A percentile compares a stretch with the other conserved stretches of the same genome.
These are phyloP conservation scores for Symbiodinium natans DNA, from an alignment of 73 alveolate species.

Conservation along the genomic window DNA sequence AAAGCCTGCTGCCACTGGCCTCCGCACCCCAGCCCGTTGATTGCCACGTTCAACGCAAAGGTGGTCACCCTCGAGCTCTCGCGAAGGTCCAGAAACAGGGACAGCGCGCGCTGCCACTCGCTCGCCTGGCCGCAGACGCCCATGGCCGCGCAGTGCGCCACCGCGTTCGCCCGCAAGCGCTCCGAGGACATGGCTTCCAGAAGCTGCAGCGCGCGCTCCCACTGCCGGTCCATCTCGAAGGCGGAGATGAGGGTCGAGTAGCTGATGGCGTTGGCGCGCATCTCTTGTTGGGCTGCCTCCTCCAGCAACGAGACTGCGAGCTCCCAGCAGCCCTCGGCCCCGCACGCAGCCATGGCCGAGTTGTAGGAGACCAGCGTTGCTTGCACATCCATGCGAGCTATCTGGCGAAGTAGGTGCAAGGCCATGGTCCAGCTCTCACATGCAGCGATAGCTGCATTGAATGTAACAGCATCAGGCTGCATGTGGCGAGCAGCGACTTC, in stretches of 20 bases:
- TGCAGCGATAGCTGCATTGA: slow-evolving; percentile 30
- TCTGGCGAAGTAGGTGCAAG: not conserved
- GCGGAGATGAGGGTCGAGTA: not conserved
- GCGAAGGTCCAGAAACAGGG: not conserved
- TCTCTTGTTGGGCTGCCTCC: not conserved
- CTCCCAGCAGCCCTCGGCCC: not conserved
- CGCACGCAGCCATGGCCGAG: not conserved
- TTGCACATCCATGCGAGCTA: not conserved
- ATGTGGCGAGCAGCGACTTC: not conserved
- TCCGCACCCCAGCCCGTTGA: slow-evolving; percentile 13
- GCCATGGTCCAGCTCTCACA: not conserved
- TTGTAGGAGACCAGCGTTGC: not conserved
- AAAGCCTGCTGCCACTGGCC: slow-evolving; percentile 21
- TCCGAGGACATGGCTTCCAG: not conserved
- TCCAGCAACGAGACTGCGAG: not conserved
- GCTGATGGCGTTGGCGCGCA: not conserved
- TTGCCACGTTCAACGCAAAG: slow-evolving; percentile 3
- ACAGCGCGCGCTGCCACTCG: slow-evolving; percentile 44
- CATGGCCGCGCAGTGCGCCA: slow-evolving; percentile 28
- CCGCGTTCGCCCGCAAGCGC: not conserved
- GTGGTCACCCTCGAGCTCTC: not conserved
- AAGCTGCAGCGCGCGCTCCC: not conserved
- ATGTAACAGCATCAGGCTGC: not conserved
- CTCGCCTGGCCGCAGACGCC: slow-evolving; percentile 36
- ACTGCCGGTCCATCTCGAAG: not conserved